Conservation (phyloP, 257 asterid species). For the Rauvolfia tetraphylla region DNA sequence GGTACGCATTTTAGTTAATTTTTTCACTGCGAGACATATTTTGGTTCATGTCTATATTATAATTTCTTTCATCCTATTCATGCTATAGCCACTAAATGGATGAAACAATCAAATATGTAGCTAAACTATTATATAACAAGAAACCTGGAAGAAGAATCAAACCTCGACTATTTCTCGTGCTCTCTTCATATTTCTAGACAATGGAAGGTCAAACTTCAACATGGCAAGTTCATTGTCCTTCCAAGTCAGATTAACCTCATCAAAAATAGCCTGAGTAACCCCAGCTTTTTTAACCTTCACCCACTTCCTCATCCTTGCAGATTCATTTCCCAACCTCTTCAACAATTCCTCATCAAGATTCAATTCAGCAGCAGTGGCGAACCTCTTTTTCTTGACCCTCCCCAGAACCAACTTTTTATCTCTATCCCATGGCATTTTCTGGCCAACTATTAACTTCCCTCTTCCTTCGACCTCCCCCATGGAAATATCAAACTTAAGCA, state of each 20-base stretch:
- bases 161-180: conserved; percentile 90
- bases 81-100: no score
- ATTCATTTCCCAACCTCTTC: conserved; percentile 64
- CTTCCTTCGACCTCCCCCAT: conserved; percentile 31
- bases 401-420: conserved; percentile 42
- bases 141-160: conserved; percentile 13
- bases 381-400: conserved; percentile 46
- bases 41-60: no score
- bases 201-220: conserved; percentile 81
- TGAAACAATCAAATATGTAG: background rate
- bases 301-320: conserved; percentile 66
- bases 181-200: conserved; percentile 73
- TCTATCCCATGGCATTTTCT: conserved; percentile 70
- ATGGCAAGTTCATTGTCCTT: conserved; percentile 75
- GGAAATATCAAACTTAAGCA: conserved; percentile 31
- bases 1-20: no score
- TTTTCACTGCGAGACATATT: no score
- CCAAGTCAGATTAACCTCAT: conserved; percentile 62
- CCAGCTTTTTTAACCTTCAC: conserved; percentile 93
- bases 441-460: conserved; percentile 28
- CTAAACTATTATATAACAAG: background rate
- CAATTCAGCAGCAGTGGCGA: conserved; percentile 44
- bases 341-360: conserved; percentile 59
- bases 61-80: no score
- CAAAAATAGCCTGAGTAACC: conserved; percentile 67